Evolutionary conservation across 495 filamentous ascomycete species (phyloP), one percentile per base, ranked within the genome.

Genomic region (Hyaloscypha finlandica): DNA sequence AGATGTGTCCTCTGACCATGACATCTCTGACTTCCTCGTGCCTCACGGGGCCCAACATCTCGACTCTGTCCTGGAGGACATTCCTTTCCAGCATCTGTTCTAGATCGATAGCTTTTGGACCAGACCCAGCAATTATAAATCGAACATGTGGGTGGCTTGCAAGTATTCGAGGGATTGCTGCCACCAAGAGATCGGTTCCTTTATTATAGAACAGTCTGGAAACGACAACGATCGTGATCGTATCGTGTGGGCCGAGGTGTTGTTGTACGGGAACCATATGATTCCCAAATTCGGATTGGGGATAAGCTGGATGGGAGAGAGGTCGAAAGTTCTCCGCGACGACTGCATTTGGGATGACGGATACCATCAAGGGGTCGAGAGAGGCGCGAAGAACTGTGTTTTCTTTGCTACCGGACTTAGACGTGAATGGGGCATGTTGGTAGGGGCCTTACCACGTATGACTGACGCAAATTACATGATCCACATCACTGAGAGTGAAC

Each of bases 121-220:
- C 95, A 5, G 91, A 94, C 6, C 95, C 95, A 35, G 91, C 95
- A 71, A 99, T 97, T 74, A 99, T 93, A 77, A 99, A 99, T 56
- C 93, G 93, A 3, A 96, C 94, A 75, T 98, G 92, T 0, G 92
- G 92, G 74, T 99, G 91, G 29, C 86, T 85, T 31, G 92, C 88
- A 29, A 97, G 85, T 37, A 99, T 97, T 59, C 93, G 90, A 2
- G 95, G 95, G 52, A 99, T 95, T 8, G 93, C 91, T 29, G 95
- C 94, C 33, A 97, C 96, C 0, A 99, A 84, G 0, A 99, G 86
- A 77, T 97, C 96, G 6, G 93, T 98, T 55, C 95, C 95, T 75
- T 99, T 99, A 79, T 99, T 99, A 80, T 98, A 97, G 77, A 97
- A 99, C 14, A 99, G 90, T 25, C 95, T 92, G 6, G 94, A 97